phyloP scores from a whole-genome alignment of 2,329 filamentous ascomycete genomes.

The Nannizziopsis arthrosporioides region DNA sequence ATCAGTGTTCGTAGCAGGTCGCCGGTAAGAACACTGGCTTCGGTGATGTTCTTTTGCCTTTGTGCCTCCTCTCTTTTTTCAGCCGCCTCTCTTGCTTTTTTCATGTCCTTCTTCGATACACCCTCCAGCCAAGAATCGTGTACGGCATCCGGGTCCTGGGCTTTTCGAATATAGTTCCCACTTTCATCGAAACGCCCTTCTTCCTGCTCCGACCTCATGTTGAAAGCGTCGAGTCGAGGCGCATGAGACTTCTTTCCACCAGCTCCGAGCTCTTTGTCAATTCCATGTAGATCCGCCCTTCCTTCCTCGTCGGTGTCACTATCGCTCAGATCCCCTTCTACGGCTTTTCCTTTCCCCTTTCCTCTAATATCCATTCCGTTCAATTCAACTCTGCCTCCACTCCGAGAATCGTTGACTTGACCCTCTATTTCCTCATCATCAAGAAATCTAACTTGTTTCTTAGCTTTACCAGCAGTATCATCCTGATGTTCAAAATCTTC shows the following conservation, averaged over 20 bases:
- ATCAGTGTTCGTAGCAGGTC: conserved; percentile 68
- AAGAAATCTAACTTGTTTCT: conserved; percentile 50
- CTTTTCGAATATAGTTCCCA: conserved; percentile 86
- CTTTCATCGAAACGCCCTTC: conserved; percentile 84
- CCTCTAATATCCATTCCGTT: conserved; percentile 44
- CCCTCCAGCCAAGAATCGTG: conserved; percentile 92
- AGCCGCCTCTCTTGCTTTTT: conserved; percentile 71
- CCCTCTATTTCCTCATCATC: conserved; percentile 61
- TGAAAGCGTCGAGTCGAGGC: conserved; percentile 91
- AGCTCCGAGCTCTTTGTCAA: conserved; percentile 82
- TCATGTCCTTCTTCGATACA: conserved; percentile 87
- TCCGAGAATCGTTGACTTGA: conserved; percentile 61
- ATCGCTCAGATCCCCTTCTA: conserved; percentile 46
- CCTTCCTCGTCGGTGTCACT: conserved; percentile 54
- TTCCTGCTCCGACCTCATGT: conserved; percentile 79
- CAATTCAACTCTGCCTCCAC: conserved; percentile 54
- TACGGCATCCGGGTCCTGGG: conserved; percentile 72
- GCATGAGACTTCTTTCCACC: conserved; percentile 87
- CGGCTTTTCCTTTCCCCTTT: conserved; percentile 33
- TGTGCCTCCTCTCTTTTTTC: conserved; percentile 72
- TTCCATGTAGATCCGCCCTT: conserved; percentile 57
- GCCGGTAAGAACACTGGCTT: conserved; percentile 61
- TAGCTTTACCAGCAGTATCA: conserved; percentile 43
- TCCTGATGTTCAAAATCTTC: conserved; percentile 48
- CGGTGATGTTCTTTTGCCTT: conserved; percentile 56